Conservation (phyloP, 2,329 filamentous ascomycete genomes). For the Fusarium humuli region DNA sequence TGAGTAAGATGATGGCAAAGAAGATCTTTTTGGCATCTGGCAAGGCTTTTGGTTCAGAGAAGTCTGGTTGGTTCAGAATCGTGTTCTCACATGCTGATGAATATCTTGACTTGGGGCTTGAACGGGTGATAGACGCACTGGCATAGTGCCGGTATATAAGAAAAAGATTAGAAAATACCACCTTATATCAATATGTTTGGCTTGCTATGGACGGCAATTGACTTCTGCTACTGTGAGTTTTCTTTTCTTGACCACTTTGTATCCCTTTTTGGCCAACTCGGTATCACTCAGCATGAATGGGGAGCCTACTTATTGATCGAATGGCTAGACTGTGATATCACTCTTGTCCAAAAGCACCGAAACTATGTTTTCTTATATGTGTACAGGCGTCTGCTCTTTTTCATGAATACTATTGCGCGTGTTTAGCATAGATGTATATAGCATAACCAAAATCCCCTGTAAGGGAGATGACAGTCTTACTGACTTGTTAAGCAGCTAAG, state of each 20-base stretch:
- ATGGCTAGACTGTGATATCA: neutral
- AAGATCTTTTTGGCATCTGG: constrained; percentile 54
- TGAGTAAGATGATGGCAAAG: constrained; percentile 46
- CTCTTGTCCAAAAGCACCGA: neutral
- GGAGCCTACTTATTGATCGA: neutral
- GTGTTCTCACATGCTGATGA: constrained; percentile 52
- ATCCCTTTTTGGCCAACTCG: neutral
- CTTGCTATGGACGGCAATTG: neutral
- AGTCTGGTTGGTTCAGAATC: constrained; percentile 55
- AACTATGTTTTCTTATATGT: neutral
- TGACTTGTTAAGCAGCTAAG: neutral
- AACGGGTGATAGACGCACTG: constrained; percentile 34
- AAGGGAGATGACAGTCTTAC: neutral
- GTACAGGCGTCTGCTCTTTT: neutral
- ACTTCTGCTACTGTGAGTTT: too few relatives aligned
- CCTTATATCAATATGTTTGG: neutral
- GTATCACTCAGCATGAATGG: neutral
- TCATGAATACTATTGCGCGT: neutral
- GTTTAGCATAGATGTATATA: neutral
- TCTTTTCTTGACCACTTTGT: neutral
- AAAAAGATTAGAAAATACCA: neutral
- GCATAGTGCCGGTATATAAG: neutral
- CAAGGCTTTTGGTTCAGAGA: constrained; percentile 53
- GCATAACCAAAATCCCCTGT: neutral
- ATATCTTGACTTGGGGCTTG: constrained; percentile 48